phyloP scores from a whole-genome alignment of 1,284 basidiomycete genomes.

The Puccinia horiana region DNA sequence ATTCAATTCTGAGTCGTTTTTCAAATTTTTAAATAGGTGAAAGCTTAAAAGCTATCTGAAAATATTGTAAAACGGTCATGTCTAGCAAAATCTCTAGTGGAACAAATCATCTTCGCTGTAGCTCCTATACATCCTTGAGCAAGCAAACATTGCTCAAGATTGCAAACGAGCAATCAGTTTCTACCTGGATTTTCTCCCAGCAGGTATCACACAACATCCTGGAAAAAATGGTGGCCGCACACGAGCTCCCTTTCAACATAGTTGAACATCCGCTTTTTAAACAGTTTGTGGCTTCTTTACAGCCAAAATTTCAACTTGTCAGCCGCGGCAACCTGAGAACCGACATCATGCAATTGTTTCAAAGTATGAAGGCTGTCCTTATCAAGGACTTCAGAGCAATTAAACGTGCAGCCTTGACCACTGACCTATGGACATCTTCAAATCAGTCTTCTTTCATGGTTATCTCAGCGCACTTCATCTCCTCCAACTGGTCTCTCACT shows the following conservation, averaged over 20 bases:
- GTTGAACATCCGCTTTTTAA: background rate
- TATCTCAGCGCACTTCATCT: background rate
- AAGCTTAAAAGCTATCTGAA: too few relatives aligned
- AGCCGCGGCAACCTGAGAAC: background rate
- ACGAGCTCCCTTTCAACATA: background rate
- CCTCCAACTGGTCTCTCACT: background rate
- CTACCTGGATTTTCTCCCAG: background rate
- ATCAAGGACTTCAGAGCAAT: background rate
- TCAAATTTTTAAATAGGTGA: too few relatives aligned
- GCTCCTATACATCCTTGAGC: background rate
- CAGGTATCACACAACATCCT: background rate
- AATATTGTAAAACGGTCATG: too few relatives aligned
- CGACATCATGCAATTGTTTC: background rate
- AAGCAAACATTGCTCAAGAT: background rate
- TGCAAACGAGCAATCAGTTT: background rate
- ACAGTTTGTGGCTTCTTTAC: background rate
- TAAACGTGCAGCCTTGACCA: background rate
- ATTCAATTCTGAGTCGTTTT: too few relatives aligned
- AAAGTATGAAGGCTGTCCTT: background rate
- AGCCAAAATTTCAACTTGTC: background rate
- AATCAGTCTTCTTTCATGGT: background rate
- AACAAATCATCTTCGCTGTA: too few relatives aligned
- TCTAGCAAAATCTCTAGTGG: background rate
- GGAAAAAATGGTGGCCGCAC: background rate
- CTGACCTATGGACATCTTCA: background rate